Base-by-base conservation (phyloP, 441 rosid genomes). In the Euphorbia neoarborescens region DNA sequence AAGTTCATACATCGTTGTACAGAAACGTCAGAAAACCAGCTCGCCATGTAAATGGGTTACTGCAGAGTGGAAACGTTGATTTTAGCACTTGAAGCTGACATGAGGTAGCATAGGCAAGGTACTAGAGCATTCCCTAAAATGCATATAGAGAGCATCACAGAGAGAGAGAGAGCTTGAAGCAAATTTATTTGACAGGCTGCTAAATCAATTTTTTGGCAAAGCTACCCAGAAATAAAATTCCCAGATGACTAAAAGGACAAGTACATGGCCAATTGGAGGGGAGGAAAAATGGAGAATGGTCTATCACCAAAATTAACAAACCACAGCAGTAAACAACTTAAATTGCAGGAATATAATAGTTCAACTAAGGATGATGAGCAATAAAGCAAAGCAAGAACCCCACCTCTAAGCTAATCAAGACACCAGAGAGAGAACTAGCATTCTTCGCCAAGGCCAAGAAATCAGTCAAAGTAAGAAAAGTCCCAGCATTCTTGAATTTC, bases 401-500 rank as follows among this genome's bases (percentile, higher is more conserved):
- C 68, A 89, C 97, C 84, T 88, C 93, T 59, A 91, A 85, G 73
- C 75, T 76, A 72, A 91, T 83, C 83, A 84, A 81, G 75, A 91
- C 81, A 48, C 96, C 90, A 27, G 81, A 20, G 30, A 89, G 79
- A 60, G 91, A 78, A 62, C 56, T 73, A 32, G 87, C 30, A 51
- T 72, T 85, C 64, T 81, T 89, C 2, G 91, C 86, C 84, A 87
- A 44, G 75, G 62, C 79, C 72, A 89, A 67, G 81, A 91, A 91
- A 57, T 86, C 90, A n/a, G 84, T 73, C 74, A 89, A 80, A 5
- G 85, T 73, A 19, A 84, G 64, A 60, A 88, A 78, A 3, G 54
- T 81, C 65, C 96, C 94, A 19, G 64, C 81, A 73, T 38, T 79
- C 79, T 12, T 81, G 79, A 68, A 68, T 53, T 28, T 78, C 3